A percentile compares a stretch with the other conserved stretches of the same genome.
phyloP scores from a whole-genome alignment of 495 filamentous ascomycete genomes.

The Aspergillus cavernicola region DNA sequence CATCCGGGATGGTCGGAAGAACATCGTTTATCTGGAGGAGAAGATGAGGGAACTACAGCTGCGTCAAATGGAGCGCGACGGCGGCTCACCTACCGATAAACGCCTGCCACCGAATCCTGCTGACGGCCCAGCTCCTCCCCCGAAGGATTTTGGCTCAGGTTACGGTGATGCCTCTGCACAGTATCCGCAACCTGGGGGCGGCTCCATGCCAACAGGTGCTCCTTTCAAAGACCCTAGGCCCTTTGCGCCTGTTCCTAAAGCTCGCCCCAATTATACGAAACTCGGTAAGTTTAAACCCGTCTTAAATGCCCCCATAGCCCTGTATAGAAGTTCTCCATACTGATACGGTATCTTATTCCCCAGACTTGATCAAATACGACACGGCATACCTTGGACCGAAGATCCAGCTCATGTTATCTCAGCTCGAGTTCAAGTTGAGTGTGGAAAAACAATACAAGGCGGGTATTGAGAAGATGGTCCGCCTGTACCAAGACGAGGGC shows the following conservation, averaged over 20 bases:
- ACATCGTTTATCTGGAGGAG: slow-evolving; percentile 91
- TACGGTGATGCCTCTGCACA: slow-evolving; percentile 52
- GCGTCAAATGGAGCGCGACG: slow-evolving; percentile 60
- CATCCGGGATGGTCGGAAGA: slow-evolving; percentile 88
- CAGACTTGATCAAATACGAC: slow-evolving; percentile 99
- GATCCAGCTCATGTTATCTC: slow-evolving; percentile 98
- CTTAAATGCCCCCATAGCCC: background rate
- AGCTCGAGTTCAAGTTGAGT: slow-evolving; percentile 97
- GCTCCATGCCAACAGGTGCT: slow-evolving; percentile 78
- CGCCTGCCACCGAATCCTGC: slow-evolving; percentile 30
- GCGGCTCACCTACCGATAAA: slow-evolving; percentile 37
- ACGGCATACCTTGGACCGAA: slow-evolving; percentile 92
- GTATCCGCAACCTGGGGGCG: slow-evolving; percentile 54
- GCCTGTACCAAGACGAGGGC: slow-evolving; percentile 96
- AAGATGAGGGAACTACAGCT: slow-evolving; percentile 83
- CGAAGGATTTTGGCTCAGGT: slow-evolving; percentile 61
- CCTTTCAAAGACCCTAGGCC: slow-evolving; percentile 77
- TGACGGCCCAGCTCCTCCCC: slow-evolving; percentile 53
- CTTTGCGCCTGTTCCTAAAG: slow-evolving; percentile 62
- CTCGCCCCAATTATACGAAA: slow-evolving; percentile 88
- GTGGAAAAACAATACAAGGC: slow-evolving; percentile 99
- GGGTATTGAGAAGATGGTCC: slow-evolving; percentile 99
- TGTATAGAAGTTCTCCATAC: background rate
- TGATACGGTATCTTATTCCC: background rate
- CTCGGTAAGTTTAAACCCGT: slow-evolving; percentile 65